phyloP scores from a whole-genome alignment of 2,329 filamentous ascomycete genomes.

The Aureobasidium sp. region DNA sequence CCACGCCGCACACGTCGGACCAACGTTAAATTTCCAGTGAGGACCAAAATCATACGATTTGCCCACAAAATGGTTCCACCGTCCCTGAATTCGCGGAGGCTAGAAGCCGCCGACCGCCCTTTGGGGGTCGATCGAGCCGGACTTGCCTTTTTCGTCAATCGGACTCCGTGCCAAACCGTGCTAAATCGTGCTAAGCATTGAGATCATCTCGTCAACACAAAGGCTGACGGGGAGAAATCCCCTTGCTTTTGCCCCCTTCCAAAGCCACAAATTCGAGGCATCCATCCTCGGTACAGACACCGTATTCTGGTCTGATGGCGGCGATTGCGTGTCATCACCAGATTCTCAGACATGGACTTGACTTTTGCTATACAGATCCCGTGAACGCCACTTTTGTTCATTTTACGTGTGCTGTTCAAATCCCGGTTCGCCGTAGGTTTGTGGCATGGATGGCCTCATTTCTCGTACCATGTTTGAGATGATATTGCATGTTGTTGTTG shows the following conservation, averaged over 20 bases:
- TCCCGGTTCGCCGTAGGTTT: background rate
- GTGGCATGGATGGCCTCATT: conserved; percentile 4
- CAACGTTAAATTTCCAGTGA: conserved; percentile 10
- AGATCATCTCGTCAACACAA: conserved; percentile 5
- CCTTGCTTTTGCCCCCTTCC: background rate
- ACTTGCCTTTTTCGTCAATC: no score
- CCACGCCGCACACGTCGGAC: background rate
- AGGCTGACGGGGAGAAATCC: background rate
- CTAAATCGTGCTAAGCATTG: background rate
- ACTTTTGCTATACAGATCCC: background rate
- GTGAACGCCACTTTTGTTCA: background rate
- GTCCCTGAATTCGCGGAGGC: background rate
- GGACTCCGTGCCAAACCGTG: no score
- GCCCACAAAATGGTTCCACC: conserved; percentile 3
- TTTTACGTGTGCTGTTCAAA: background rate
- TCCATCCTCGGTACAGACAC: background rate
- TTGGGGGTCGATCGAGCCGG: no score
- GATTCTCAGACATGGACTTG: background rate
- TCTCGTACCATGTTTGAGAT: background rate
- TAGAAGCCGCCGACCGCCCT: background rate
- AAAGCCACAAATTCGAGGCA: background rate
- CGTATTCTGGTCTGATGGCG: conserved; percentile 3
- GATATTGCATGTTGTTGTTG: background rate
- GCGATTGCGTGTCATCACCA: conserved; percentile 6
- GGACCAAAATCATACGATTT: conserved; percentile 7